A percentile compares a stretch with the other conserved stretches of the same genome.
Conservation (phyloP, 768 basidiomycete species). For the Xanthoconium purpureum region DNA sequence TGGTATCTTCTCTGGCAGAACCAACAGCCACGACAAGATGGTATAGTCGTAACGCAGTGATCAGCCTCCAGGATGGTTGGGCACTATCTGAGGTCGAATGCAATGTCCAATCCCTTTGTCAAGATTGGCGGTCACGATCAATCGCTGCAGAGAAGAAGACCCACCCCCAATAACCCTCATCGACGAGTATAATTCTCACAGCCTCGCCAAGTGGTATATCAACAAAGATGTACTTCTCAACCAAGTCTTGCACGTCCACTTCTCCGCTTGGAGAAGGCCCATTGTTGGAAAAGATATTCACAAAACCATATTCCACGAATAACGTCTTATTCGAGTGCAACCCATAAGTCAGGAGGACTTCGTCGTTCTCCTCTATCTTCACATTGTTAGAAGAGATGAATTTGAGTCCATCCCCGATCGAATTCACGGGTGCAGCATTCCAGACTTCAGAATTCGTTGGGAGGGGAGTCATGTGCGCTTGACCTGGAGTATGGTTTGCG, state of each 20-base stretch:
- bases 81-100: slow-evolving; percentile 57
- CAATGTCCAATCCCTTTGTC: slow-evolving; percentile 73
- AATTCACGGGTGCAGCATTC: slow-evolving; percentile 34
- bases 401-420: slow-evolving; percentile 45
- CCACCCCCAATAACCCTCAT: slow-evolving; percentile 85
- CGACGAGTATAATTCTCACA: slow-evolving; percentile 54
- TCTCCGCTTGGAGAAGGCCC: slow-evolving; percentile 42
- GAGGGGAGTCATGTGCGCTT: slow-evolving; percentile 44
- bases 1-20: slow-evolving; percentile 25
- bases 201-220: slow-evolving; percentile 38
- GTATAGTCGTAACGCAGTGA: slow-evolving; percentile 67
- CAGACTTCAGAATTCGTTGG: slow-evolving; percentile 36
- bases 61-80: slow-evolving; percentile 78
- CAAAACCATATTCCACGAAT: slow-evolving; percentile 91
- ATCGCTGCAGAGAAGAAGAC: slow-evolving; percentile 13
- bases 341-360: slow-evolving; percentile 80
- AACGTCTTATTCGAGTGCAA: slow-evolving; percentile 71
- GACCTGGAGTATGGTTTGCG: slow-evolving; percentile 65
- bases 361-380: slow-evolving; percentile 48
- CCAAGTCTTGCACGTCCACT: slow-evolving; percentile 56
- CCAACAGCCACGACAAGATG: slow-evolving; percentile 40
- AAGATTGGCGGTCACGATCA: neutral
- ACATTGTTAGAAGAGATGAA: slow-evolving; percentile 47
- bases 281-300: slow-evolving; percentile 38
- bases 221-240: slow-evolving; percentile 49